Conservation (phyloP, 2,329 filamentous ascomycete species). For the Fusarium liriodendri region DNA sequence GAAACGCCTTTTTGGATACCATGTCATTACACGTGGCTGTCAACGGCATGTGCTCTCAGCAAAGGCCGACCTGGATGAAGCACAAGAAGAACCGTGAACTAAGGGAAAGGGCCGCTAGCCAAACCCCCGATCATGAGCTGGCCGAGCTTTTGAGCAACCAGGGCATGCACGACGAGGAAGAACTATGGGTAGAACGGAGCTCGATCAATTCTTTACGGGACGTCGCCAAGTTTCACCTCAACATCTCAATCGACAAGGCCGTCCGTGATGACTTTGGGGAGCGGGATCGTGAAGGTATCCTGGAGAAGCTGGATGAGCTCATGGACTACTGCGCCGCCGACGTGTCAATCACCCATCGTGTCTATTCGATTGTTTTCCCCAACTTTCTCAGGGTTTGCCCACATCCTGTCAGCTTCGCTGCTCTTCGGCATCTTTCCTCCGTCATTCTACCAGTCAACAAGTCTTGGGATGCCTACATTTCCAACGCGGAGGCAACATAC, state of each 20-base stretch:
- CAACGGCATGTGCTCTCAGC: conserved; percentile 98
- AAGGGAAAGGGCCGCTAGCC: conserved; percentile 79
- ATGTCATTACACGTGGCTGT: conserved; percentile 99
- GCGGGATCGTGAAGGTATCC: conserved; percentile 77
- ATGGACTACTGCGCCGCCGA: conserved; percentile 96
- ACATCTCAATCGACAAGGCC: conserved; percentile 90
- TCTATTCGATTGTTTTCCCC: conserved; percentile 95
- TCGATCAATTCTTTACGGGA: conserved; percentile 95
- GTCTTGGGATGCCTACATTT: conserved; percentile 87
- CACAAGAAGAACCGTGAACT: conserved; percentile 91
- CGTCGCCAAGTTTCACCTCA: conserved; percentile 95
- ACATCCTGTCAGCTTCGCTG: conserved; percentile 96
- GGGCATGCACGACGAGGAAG: conserved; percentile 86
- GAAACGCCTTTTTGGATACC: conserved; percentile 91
- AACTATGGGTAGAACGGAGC: conserved; percentile 94
- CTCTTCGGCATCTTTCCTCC: conserved; percentile 89
- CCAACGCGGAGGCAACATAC: conserved; percentile 87
- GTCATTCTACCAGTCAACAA: conserved; percentile 92
- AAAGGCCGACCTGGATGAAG: conserved; percentile 97
- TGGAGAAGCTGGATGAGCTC: conserved; percentile 80
- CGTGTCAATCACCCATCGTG: conserved; percentile 89
- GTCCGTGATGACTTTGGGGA: conserved; percentile 88
- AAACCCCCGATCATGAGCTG: conserved; percentile 78
- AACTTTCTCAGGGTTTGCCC: conserved; percentile 91
- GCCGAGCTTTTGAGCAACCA: conserved; percentile 76